A percentile compares a stretch with the other conserved stretches of the same genome.
Evolutionary conservation across 495 filamentous ascomycete genomes (phyloP).

Genomic region (Articulospora tetracladia): DNA sequence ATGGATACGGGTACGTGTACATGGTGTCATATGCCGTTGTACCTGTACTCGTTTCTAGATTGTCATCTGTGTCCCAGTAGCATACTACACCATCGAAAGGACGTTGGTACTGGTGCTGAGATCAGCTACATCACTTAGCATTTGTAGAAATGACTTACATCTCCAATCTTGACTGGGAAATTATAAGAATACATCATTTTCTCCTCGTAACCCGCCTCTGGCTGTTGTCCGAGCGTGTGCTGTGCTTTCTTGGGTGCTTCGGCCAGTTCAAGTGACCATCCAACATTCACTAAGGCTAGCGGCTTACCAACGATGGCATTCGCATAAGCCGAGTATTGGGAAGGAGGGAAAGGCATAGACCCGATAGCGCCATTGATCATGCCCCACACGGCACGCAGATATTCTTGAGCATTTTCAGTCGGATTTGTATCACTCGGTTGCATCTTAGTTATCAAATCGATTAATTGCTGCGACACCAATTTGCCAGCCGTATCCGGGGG

Average conservation of each 20-base stretch:
- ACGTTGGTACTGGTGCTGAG: slow-evolving; percentile 24
- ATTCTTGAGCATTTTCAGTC: slow-evolving; percentile 13
- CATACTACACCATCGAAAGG: slow-evolving; percentile 4
- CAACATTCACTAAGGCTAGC: slow-evolving; percentile 43
- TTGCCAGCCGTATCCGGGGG: slow-evolving; percentile 1
- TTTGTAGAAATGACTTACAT: slow-evolving; percentile 34
- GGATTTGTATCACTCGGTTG: not conserved
- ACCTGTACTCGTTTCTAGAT: not conserved
- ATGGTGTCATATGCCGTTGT: not conserved
- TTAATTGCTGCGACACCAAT: slow-evolving; percentile 32
- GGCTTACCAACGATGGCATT: slow-evolving; percentile 41
- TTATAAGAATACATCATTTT: slow-evolving; percentile 22
- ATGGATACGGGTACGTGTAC: not conserved
- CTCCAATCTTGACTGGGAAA: slow-evolving; percentile 41
- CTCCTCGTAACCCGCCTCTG: slow-evolving; percentile 4
- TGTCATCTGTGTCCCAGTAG: slow-evolving; percentile 4
- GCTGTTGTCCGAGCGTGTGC: slow-evolving; percentile 8
- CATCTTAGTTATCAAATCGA: slow-evolving; percentile 22
- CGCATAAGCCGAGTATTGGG: slow-evolving; percentile 34
- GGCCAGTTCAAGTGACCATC: slow-evolving; percentile 43
- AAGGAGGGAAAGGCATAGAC: slow-evolving; percentile 27
- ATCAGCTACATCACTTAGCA: slow-evolving; percentile 24
- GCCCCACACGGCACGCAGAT: slow-evolving; percentile 32
- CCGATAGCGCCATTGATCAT: slow-evolving; percentile 33
- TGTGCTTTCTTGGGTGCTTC: slow-evolving; percentile 20